phyloP scores from a whole-genome alignment of 1,284 basidiomycete genomes.

The Lignosus rhinocerotis region DNA sequence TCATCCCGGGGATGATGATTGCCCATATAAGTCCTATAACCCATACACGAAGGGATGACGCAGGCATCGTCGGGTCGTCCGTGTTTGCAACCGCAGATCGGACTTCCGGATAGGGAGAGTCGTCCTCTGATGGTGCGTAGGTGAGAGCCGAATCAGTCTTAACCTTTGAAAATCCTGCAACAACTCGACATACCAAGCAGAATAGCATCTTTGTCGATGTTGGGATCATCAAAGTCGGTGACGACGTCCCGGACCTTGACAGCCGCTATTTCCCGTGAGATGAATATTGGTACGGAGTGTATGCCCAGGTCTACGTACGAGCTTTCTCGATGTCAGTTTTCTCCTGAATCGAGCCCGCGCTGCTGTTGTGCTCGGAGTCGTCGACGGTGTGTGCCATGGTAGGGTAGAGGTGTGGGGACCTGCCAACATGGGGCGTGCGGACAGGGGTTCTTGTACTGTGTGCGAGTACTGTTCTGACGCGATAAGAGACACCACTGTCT shows the following conservation, averaged over 20 bases:
- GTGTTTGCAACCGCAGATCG: constrained; percentile 66
- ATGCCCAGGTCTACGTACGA: constrained; percentile 8
- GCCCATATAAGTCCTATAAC: constrained; percentile 52
- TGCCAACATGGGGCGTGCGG: constrained; percentile 10
- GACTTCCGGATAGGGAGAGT: constrained; percentile 64
- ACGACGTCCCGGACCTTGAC: constrained; percentile 19
- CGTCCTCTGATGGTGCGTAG: constrained; percentile 40
- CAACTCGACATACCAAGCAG: constrained; percentile 23
- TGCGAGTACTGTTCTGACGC: background rate
- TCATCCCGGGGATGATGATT: constrained; percentile 44
- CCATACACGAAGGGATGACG: constrained; percentile 60
- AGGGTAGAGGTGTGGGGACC: constrained; percentile 14
- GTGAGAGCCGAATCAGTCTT: background rate
- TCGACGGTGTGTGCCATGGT: constrained; percentile 25
- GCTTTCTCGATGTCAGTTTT: constrained; percentile 45
- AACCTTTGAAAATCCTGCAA: background rate
- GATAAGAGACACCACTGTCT: background rate
- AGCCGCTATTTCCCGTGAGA: background rate
- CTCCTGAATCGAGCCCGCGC: constrained; percentile 52
- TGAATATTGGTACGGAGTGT: too few relatives aligned
- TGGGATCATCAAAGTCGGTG: constrained; percentile 60
- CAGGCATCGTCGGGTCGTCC: constrained; percentile 63
- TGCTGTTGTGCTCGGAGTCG: constrained; percentile 21
- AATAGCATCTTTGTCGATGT: constrained; percentile 34
- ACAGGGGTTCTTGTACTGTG: constrained; percentile 21